These are phyloP conservation scores for Neoarthrinium moseri DNA, from an alignment of 2,329 filamentous ascomycete species.

Conservation along the genomic window DNA sequence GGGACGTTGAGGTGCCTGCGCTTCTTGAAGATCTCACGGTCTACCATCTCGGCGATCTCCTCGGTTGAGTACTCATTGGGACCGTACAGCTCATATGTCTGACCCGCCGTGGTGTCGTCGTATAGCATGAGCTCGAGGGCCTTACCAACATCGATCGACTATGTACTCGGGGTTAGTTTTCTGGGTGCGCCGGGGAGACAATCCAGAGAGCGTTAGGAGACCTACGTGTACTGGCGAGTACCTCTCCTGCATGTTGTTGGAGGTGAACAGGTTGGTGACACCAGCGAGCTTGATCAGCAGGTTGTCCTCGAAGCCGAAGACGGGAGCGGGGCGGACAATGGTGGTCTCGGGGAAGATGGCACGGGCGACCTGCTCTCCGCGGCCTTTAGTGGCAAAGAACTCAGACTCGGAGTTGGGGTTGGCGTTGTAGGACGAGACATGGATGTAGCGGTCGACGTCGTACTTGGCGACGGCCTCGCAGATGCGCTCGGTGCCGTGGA, in stretches of 20 bases:
- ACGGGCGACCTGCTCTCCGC: conserved; percentile 79
- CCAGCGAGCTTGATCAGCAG: conserved; percentile 83
- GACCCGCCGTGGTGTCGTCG: conserved; percentile 83
- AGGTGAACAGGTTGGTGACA: conserved; percentile 77
- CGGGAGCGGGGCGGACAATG: conserved; percentile 87
- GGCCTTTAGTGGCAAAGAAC: conserved; percentile 89
- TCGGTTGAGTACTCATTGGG: conserved; percentile 88
- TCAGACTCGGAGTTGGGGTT: conserved; percentile 76
- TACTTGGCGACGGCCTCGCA: conserved; percentile 95
- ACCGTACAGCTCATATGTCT: conserved; percentile 94
- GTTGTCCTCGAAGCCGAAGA: conserved; percentile 94
- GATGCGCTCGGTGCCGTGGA: conserved; percentile 90
- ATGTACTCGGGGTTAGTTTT: conserved; percentile 3
- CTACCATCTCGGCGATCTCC: conserved; percentile 83
- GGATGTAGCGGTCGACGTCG: conserved; percentile 94
- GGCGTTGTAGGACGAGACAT: conserved; percentile 94
- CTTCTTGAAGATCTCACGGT: conserved; percentile 88
- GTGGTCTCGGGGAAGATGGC: conserved; percentile 95
- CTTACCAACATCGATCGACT: conserved; percentile 86
- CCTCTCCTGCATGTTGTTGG: conserved; percentile 90
- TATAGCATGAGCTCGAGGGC: conserved; percentile 88
- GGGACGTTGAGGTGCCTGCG: conserved; percentile 90
- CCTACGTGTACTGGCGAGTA: conserved; percentile 87
- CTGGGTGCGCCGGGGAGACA: background rate
- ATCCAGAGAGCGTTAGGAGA: too few relatives aligned